Percentiles rank a stretch among this genome's conserved stretches.
Conservation (phyloP, 352 stramenopile genomes). For the Pythium myriotylum region DNA sequence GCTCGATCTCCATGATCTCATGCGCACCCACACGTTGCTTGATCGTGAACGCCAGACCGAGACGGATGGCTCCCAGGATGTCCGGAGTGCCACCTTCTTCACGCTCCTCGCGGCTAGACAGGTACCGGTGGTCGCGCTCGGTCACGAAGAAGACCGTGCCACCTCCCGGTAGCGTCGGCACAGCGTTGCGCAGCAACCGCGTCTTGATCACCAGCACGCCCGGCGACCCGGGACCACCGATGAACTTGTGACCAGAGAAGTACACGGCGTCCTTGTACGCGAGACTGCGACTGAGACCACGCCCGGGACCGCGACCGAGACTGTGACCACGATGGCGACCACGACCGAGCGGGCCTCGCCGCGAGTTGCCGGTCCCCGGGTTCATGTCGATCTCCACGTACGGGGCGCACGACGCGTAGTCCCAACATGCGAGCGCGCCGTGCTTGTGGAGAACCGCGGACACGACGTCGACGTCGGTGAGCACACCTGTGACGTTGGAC, state of each 20-base stretch:
- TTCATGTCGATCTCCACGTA: slow-evolving; percentile 95
- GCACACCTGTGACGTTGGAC: slow-evolving; percentile 92
- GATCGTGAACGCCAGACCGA: slow-evolving; percentile 88
- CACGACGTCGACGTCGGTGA: slow-evolving; percentile 85
- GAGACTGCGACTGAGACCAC: no score
- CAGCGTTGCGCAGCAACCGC: slow-evolving; percentile 50
- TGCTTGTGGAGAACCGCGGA: slow-evolving; percentile 84
- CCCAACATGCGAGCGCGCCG: slow-evolving; percentile 90
- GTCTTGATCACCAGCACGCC: slow-evolving; percentile 94
- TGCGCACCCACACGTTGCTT: slow-evolving; percentile 54
- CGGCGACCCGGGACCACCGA: slow-evolving; percentile 87
- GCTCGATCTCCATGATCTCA: slow-evolving; percentile 44
- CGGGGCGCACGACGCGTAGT: slow-evolving; percentile 93
- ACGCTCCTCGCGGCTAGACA: slow-evolving; percentile 90
- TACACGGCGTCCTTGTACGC: slow-evolving; percentile 92
- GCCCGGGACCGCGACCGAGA: no score
- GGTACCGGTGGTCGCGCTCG: slow-evolving; percentile 44
- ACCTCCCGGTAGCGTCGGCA: slow-evolving; percentile 42
- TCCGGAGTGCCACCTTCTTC: slow-evolving; percentile 96
- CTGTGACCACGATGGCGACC: no score
- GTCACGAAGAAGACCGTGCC: slow-evolving; percentile 51
- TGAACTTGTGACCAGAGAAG: slow-evolving; percentile 94
- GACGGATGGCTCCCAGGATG: slow-evolving; percentile 88
- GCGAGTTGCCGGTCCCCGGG: no score
- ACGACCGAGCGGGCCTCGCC: no score